Conservation (phyloP, 2,329 filamentous ascomycete genomes). For the Colletotrichum sp. region DNA sequence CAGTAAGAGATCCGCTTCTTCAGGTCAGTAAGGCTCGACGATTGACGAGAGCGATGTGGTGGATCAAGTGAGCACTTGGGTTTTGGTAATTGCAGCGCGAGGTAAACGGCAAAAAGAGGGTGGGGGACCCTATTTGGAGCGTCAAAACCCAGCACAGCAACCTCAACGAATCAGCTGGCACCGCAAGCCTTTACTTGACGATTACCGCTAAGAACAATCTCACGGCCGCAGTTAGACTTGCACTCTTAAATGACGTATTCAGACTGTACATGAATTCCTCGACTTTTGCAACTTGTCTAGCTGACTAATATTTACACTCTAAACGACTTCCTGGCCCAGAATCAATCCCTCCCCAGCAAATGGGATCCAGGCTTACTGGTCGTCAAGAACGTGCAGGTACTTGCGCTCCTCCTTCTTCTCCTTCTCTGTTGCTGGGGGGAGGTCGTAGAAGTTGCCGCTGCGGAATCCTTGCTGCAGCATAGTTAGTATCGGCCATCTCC, state of each 20-base stretch:
- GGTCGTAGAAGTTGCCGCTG: slow-evolving; percentile 86
- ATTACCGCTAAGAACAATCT: neutral
- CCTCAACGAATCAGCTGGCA: slow-evolving; percentile 9
- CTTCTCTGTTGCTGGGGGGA: slow-evolving; percentile 92
- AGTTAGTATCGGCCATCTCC: slow-evolving; percentile 33
- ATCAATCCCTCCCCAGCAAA: slow-evolving; percentile 24
- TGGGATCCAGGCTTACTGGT: slow-evolving; percentile 53
- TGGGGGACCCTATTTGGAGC: slow-evolving; percentile 3
- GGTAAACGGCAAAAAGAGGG: neutral
- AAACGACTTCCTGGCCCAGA: slow-evolving; percentile 15
- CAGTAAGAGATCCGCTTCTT: neutral
- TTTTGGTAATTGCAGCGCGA: neutral
- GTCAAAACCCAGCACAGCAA: neutral
- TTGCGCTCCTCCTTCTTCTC: slow-evolving; percentile 96
- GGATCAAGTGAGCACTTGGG: neutral
- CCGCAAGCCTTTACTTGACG: neutral
- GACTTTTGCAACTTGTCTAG: slow-evolving; percentile 28
- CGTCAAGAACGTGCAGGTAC: slow-evolving; percentile 92
- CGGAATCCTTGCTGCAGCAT: slow-evolving; percentile 81
- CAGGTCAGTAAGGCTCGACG: neutral
- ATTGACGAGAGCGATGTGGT: neutral
- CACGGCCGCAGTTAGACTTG: neutral
- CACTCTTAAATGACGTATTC: neutral
- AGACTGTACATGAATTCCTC: slow-evolving; percentile 14
- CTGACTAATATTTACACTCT: slow-evolving; percentile 34